Percentiles rank a stretch among this genome's conserved stretches.
phyloP scores from a whole-genome alignment of 768 basidiomycete species.

The Suillus decipiens region DNA sequence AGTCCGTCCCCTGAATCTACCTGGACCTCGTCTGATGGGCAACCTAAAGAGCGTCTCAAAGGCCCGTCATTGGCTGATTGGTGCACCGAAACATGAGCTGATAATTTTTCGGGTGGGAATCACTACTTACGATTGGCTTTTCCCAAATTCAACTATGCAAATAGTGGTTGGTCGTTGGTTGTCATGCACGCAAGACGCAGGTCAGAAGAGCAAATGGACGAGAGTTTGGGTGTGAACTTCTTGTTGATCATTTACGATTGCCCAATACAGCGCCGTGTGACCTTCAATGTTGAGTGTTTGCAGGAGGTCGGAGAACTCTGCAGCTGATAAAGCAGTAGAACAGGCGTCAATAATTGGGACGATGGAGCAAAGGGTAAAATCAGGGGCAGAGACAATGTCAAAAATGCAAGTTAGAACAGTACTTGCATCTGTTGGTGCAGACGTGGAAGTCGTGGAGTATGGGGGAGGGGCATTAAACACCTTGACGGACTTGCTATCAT shows the following conservation, averaged over 20 bases:
- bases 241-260: slow-evolving; percentile 25
- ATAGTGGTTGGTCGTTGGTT: slow-evolving; percentile 4
- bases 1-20: slow-evolving; percentile 52
- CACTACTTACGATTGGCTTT: background rate
- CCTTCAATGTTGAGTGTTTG: slow-evolving; percentile 5
- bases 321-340: slow-evolving; percentile 51
- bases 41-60: slow-evolving; percentile 26
- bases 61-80: slow-evolving; percentile 40
- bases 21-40: slow-evolving; percentile 47
- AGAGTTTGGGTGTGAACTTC: slow-evolving; percentile 43
- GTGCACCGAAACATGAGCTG: too few species aligned
- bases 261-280: slow-evolving; percentile 7
- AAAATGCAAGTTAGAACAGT: too few species aligned
- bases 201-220: slow-evolving; percentile 46
- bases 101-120: too few species aligned
- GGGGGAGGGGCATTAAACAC: too few species aligned
- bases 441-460: too few species aligned
- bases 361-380: slow-evolving; percentile 25
- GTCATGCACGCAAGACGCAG: slow-evolving; percentile 61
- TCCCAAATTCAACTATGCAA: background rate
- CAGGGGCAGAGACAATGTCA: too few species aligned
- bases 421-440: too few species aligned
- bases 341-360: slow-evolving; percentile 54
- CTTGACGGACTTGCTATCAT: too few species aligned
- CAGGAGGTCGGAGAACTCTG: slow-evolving; percentile 27